A percentile compares a stretch with the other conserved stretches of the same genome.
Conservation (phyloP, 1,284 basidiomycete genomes). For the Mycena citricolor region DNA sequence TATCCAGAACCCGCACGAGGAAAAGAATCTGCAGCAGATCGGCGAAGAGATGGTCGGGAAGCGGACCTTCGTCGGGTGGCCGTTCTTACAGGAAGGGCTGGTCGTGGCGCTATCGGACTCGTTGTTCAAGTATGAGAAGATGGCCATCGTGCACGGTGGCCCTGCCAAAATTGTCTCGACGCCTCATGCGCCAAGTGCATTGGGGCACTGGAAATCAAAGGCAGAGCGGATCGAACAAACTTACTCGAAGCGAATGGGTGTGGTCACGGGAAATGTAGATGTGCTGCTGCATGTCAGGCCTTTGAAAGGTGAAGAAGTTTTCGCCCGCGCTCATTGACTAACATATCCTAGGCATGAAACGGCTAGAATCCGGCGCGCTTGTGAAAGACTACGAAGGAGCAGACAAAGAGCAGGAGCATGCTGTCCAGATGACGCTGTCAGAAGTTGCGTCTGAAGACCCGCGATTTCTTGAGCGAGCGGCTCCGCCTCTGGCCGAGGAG, state of each 20-base stretch:
- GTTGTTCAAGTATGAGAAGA: slow-evolving; percentile 84
- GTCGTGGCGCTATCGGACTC: slow-evolving; percentile 88
- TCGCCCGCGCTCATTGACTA: slow-evolving; percentile 1
- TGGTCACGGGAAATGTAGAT: slow-evolving; percentile 82
- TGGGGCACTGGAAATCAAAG: slow-evolving; percentile 74
- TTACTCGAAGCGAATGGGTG: slow-evolving; percentile 90
- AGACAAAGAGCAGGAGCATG: slow-evolving; percentile 83
- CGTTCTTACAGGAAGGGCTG: slow-evolving; percentile 90
- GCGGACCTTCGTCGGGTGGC: slow-evolving; percentile 87
- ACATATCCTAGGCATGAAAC: slow-evolving; percentile 68
- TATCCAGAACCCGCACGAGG: slow-evolving; percentile 76
- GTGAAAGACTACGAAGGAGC: slow-evolving; percentile 91
- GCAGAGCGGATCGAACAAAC: slow-evolving; percentile 79
- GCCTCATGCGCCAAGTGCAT: slow-evolving; percentile 67
- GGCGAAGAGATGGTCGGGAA: slow-evolving; percentile 77
- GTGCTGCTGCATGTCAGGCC: slow-evolving; percentile 82
- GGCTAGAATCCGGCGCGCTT: slow-evolving; percentile 85
- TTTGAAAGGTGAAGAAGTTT: slow-evolving; percentile 69
- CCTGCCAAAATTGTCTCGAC: slow-evolving; percentile 63
- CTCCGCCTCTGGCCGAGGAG: slow-evolving; percentile 84
- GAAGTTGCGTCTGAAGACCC: slow-evolving; percentile 86
- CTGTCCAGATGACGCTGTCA: slow-evolving; percentile 80
- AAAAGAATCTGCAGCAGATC: slow-evolving; percentile 68
- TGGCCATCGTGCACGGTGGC: slow-evolving; percentile 52
- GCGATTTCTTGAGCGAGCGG: slow-evolving; percentile 79